Evolutionary conservation across 140 eudicot species (phyloP).

Genomic region (Erigeron philadelphicus): DNA sequence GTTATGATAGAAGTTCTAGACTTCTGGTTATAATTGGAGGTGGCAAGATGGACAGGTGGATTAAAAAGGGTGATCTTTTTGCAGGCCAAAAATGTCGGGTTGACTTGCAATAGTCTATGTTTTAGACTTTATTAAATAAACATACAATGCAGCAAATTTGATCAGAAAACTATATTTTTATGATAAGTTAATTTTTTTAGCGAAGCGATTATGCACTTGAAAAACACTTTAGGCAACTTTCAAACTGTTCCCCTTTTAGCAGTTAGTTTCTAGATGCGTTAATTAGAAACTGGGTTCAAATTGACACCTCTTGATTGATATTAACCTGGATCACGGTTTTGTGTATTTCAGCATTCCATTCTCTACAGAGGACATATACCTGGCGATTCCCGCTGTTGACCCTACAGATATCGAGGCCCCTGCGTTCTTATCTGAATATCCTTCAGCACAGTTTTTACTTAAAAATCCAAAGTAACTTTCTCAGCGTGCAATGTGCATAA

Average conservation of each 20-base stretch:
- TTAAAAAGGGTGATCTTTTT: no score
- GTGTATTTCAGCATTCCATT: constrained; percentile 79
- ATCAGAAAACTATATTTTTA: no score
- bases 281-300: neutral
- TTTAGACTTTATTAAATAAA: no score
- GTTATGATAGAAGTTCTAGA: neutral
- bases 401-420: constrained; percentile 74
- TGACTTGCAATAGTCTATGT: no score
- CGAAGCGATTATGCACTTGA: neutral
- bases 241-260: neutral
- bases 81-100: no score
- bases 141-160: no score
- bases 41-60: no score
- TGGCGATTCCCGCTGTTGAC: constrained; percentile 81
- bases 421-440: constrained; percentile 56
- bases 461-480: constrained; percentile 37
- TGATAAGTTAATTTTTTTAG: no score
- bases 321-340: neutral
- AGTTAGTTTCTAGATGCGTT: neutral
- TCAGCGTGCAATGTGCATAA: constrained; percentile 5
- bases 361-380: constrained; percentile 85
- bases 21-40: neutral
- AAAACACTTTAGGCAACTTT: neutral
- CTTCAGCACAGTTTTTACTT: constrained; percentile 63
- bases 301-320: neutral